A percentile compares a stretch with the other conserved stretches of the same genome.
Evolutionary conservation across 2,329 filamentous ascomycete genomes (phyloP).

Genomic region (Fonsecaea erecta): DNA sequence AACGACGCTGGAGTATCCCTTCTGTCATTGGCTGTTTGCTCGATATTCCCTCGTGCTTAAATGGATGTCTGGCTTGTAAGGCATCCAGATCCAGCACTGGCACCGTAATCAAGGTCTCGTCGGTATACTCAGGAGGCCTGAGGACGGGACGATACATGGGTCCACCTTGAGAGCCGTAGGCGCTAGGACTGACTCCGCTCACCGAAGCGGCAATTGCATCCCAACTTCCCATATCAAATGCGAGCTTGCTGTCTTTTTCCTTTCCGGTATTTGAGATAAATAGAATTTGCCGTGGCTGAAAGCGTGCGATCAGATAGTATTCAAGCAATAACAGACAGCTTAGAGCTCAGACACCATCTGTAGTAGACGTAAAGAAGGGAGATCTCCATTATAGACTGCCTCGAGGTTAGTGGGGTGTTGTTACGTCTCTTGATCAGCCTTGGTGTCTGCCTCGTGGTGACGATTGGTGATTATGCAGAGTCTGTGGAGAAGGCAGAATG

Average conservation of each 20-base stretch:
- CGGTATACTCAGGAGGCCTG: constrained; percentile 23
- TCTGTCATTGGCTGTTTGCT: not conserved
- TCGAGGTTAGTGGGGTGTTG: not conserved
- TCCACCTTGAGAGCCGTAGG: not conserved
- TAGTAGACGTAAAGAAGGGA: not conserved
- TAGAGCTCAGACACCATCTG: not conserved
- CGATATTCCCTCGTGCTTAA: not conserved
- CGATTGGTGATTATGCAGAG: not conserved
- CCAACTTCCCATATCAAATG: constrained; percentile 3
- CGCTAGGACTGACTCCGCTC: constrained; percentile 8
- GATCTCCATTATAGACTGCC: not conserved
- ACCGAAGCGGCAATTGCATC: constrained; percentile 6
- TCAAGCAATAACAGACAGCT: not conserved
- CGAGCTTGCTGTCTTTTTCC: not conserved
- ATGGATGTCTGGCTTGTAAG: not conserved
- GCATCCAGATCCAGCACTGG: constrained; percentile 27
- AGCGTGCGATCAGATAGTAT: not conserved
- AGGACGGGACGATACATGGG: not conserved
- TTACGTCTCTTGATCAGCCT: not conserved
- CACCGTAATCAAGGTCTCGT: constrained; percentile 32
- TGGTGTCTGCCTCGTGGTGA: not conserved
- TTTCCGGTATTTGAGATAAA: not conserved
- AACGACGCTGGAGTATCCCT: constrained; percentile 3
- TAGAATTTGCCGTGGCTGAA: not conserved
- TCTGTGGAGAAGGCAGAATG: not conserved